phyloP scores from a whole-genome alignment of 768 basidiomycete genomes.

The Sporobolomyces phaffii region DNA sequence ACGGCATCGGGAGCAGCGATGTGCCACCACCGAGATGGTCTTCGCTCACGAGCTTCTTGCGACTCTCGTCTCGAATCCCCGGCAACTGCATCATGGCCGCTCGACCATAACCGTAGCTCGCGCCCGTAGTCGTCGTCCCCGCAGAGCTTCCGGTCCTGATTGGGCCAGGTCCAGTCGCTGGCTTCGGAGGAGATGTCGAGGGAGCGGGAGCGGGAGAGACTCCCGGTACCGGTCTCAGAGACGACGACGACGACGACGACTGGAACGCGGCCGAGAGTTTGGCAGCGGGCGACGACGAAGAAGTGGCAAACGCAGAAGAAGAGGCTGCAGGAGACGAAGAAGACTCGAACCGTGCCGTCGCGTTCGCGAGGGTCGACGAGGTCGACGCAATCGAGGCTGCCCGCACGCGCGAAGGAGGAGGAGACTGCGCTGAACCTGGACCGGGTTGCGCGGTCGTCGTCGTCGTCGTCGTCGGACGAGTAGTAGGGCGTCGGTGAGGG shows the following conservation, averaged over 20 bases:
- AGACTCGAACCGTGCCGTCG: slow-evolving; percentile 3
- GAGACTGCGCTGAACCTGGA: too few species aligned
- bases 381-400: background rate
- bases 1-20: too few species aligned
- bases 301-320: too few species aligned
- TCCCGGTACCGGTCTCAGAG: too few species aligned
- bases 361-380: slow-evolving; percentile 3
- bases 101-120: background rate
- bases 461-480: background rate
- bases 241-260: background rate
- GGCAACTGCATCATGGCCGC: slow-evolving; percentile 25
- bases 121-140: too few species aligned
- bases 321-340: too few species aligned
- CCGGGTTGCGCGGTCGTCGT: too few species aligned
- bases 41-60: slow-evolving; percentile 13
- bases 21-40: slow-evolving; percentile 20
- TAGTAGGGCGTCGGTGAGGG: background rate
- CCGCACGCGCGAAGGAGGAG: slow-evolving; percentile 1
- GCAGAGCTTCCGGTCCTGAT: too few species aligned
- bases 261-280: background rate
- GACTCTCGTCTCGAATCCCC: slow-evolving; percentile 13
- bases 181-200: slow-evolving; percentile 5
- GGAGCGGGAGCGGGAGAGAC: background rate
- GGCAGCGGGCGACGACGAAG: background rate
- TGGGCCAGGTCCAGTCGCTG: background rate